Evolutionary conservation across 768 basidiomycete genomes (phyloP).

Genomic region (Suillus tomentosus): DNA sequence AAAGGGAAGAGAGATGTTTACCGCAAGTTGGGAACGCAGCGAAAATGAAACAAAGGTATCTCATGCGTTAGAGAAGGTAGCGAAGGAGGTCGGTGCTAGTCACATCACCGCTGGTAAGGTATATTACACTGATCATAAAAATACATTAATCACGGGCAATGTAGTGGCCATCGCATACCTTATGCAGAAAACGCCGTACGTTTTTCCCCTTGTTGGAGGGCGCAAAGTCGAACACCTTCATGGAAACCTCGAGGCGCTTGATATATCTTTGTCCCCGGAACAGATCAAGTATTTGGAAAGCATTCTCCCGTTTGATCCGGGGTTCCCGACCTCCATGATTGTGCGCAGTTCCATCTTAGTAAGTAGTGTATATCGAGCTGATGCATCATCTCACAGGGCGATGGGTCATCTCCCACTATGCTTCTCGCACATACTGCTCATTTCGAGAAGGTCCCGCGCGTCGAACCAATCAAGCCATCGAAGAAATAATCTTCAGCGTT

Average conservation of each 20-base stretch:
- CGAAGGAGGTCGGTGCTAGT: conserved; percentile 49
- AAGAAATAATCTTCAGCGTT: neutral
- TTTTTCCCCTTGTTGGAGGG: conserved; percentile 40
- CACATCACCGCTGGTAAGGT: conserved; percentile 39
- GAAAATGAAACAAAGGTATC: conserved; percentile 45
- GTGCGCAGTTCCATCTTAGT: conserved; percentile 22
- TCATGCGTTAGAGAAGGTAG: conserved; percentile 50
- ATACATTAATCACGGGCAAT: neutral
- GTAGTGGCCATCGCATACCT: conserved; percentile 41
- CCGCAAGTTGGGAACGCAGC: conserved; percentile 46
- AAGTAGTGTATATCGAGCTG: neutral
- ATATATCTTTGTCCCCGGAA: conserved; percentile 32
- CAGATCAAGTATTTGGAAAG: conserved; percentile 36
- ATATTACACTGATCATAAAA: neutral
- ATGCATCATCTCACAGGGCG: conserved; percentile 4
- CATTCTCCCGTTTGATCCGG: conserved; percentile 33
- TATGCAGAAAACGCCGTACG: conserved; percentile 42
- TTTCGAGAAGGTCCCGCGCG: conserved; percentile 14
- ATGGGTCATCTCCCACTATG: conserved; percentile 4
- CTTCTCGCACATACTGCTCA: conserved; percentile 7
- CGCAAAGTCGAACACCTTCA: conserved; percentile 39
- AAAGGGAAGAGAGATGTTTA: conserved; percentile 27
- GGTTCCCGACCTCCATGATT: conserved; percentile 35
- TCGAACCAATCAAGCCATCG: conserved; percentile 8
- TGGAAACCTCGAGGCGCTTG: conserved; percentile 39